Percentiles rank a stretch among this genome's conserved stretches.
Conservation (phyloP, 208 protist genomes). For the Acanthamoeba royreba region DNA sequence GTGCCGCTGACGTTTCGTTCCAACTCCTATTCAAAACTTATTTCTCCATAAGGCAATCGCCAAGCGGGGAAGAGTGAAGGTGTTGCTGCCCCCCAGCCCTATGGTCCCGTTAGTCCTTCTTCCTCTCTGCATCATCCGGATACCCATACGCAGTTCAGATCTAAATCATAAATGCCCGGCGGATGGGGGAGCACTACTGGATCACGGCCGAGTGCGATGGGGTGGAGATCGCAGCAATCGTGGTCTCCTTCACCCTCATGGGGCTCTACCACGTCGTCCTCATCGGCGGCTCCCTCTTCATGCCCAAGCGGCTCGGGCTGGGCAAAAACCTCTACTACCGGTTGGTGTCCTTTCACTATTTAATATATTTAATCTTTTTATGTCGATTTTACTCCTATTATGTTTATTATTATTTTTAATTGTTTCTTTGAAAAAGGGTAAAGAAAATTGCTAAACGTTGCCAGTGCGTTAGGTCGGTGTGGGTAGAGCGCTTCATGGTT, state of each 20-base stretch:
- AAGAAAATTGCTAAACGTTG: not conserved
- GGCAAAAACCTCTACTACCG: constrained; percentile 33
- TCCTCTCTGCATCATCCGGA: no score
- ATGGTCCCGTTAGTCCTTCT: no score
- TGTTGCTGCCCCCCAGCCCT: no score
- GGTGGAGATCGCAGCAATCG: not conserved
- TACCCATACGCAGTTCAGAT: no score
- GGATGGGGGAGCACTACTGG: no score
- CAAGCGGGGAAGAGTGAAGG: no score
- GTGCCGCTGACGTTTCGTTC: not conserved
- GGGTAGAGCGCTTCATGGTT: not conserved
- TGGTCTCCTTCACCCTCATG: not conserved
- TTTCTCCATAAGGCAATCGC: no score
- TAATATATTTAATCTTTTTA: not conserved
- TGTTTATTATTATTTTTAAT: not conserved
- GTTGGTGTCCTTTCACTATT: not conserved
- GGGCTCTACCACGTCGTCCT: not conserved
- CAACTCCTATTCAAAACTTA: not conserved
- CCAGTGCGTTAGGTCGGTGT: not conserved
- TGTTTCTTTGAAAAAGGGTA: not conserved
- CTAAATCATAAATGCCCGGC: no score
- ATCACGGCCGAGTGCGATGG: not conserved
- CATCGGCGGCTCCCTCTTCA: not conserved
- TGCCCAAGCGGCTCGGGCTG: not conserved
- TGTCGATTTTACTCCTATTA: not conserved